Evolutionary conservation across 306 rosid genomes (phyloP), one percentile per base, ranked within the genome.

Genomic region (Casuarina glauca): DNA sequence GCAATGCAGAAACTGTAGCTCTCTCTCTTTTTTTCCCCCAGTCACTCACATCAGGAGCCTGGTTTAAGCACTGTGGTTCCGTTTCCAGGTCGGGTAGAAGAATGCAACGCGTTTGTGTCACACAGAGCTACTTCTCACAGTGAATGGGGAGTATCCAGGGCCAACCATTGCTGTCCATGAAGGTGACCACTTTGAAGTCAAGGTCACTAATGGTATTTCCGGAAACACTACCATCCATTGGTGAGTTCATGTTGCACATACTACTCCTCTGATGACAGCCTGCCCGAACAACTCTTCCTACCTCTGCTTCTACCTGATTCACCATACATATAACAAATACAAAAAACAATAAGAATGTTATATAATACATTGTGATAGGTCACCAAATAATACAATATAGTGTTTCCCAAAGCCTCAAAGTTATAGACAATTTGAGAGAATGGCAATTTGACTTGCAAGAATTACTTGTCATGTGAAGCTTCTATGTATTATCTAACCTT

Each of bases 131-230:
- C 82, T 91, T 46, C 76, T 91, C 53, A 87, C 93, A 43, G 96
- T 89, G 69, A 91, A 87, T 74, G 91, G 90, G 19, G 61, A 82
- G 78, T 91, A 77, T 78, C 96, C 90, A 51, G 93, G 93, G 66
- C 93, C 96, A 78, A 86, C 90, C 62, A 86, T 89, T 67, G 84
- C 84, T 54, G 84, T 87, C 11, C 80, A 91, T 81, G 96, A 91
- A 87, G 93, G 92, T 70, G 96, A 91, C 74, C 26, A 82, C 43
- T 90, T 91, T 58, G 84, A 84, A 76, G 68, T 89, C 8, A 91
- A 77, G 82, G 93, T 91, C 82, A 87, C 85, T 48, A 91, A 91
- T 79, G 69, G 20, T 75, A 66, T 89, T 69, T 79, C 69, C n/a
- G 12, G 68, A 6, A 87, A 84, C 83, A 88, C 92, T 16, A 90